These are phyloP conservation scores for Nepenthes gracilis DNA, from an alignment of 148 eudicot genomes.

Conservation along the genomic window DNA sequence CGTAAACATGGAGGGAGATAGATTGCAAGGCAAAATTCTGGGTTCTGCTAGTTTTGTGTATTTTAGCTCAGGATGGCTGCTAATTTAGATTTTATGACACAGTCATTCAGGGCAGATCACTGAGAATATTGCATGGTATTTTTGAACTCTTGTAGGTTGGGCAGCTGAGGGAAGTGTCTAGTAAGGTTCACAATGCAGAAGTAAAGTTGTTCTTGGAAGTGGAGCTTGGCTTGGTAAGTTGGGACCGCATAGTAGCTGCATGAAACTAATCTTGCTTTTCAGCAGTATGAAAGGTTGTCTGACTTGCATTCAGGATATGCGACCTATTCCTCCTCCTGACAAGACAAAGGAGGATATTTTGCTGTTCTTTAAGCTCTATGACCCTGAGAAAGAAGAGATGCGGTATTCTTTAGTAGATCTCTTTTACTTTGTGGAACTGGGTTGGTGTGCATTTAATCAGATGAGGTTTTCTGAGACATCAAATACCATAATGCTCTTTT, in stretches of 20 bases:
- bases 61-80: too few relatives aligned
- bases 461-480: not conserved
- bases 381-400: conserved; percentile 71
- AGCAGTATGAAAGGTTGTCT: not conserved
- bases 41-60: too few relatives aligned
- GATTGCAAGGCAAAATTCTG: too few relatives aligned
- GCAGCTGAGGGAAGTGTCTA: conserved; percentile 70
- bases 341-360: conserved; percentile 74
- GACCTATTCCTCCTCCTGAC: conserved; percentile 58
- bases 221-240: conserved; percentile 52
- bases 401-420: conserved; percentile 25
- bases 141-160: conserved; percentile 44
- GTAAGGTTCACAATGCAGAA: conserved; percentile 68
- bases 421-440: too few relatives aligned
- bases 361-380: conserved; percentile 76
- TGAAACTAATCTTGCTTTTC: not conserved
- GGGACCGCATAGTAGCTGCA: not conserved
- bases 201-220: conserved; percentile 77
- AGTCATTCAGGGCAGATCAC: not conserved
- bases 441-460: not conserved
- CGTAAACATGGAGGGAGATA: too few relatives aligned
- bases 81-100: not conserved
- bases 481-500: not conserved
- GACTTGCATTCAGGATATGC: conserved; percentile 37
- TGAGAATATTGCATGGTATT: not conserved